phyloP scores from a whole-genome alignment of 768 basidiomycete genomes.

The Multifurca ochricompacta region DNA sequence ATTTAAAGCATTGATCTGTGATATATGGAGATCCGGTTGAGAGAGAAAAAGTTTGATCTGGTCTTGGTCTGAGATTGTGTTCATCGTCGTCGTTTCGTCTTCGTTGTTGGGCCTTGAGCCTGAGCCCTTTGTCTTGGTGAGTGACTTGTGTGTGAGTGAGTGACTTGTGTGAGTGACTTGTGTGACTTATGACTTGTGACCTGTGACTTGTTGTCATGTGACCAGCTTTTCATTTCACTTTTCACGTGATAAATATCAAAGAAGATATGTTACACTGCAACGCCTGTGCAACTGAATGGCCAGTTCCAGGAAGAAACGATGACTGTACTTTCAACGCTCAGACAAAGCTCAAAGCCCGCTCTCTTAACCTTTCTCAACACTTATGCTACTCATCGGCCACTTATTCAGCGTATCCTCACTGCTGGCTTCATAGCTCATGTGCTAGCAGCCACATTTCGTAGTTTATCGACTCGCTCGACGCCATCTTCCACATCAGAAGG shows the following conservation, averaged over 20 bases:
- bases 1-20: constrained; percentile 31
- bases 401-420: constrained; percentile 66
- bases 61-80: constrained; percentile 27
- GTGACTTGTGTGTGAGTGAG: too few species aligned
- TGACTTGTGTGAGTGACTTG: too few species aligned
- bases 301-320: too few species aligned
- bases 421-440: constrained; percentile 64
- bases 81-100: constrained; percentile 10
- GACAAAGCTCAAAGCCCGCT: constrained; percentile 29
- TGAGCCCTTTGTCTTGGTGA: too few species aligned
- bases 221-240: too few species aligned
- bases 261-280: too few species aligned
- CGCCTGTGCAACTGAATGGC: too few species aligned
- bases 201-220: too few species aligned
- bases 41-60: constrained; percentile 43
- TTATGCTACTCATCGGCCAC: constrained; percentile 62
- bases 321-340: constrained; percentile 26
- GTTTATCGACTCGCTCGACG: constrained; percentile 41
- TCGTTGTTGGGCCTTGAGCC: too few species aligned
- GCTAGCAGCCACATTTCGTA: constrained; percentile 52
- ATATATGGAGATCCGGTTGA: constrained; percentile 36
- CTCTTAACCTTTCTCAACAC: constrained; percentile 37
- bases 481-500: constrained; percentile 25
- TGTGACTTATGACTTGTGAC: too few species aligned
- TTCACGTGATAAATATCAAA: too few species aligned